Evolutionary conservation across 1,284 basidiomycete species (phyloP).

Genomic region (Macrocybe sp.): DNA sequence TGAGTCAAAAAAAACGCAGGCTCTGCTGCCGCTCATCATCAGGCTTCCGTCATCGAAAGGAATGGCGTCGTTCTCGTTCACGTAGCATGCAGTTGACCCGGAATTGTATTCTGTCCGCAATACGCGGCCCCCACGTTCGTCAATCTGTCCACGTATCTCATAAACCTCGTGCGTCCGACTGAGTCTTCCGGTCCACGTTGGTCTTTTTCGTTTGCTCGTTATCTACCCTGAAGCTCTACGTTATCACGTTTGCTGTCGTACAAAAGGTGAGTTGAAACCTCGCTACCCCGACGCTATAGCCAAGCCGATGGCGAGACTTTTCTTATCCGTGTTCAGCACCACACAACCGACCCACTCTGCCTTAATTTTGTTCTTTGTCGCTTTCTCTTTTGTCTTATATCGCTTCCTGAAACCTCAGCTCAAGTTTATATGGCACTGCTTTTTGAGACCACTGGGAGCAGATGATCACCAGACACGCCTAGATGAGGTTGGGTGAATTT

Average conservation of each 20-base stretch:
- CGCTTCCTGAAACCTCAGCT: slow-evolving; percentile 31
- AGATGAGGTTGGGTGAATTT: slow-evolving; percentile 26
- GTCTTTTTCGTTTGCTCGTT: neutral
- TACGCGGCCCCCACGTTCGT: slow-evolving; percentile 13
- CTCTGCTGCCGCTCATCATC: too few relatives aligned
- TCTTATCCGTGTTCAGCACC: slow-evolving; percentile 1
- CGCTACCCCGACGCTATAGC: too few relatives aligned
- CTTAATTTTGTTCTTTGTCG: slow-evolving; percentile 5
- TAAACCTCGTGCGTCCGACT: slow-evolving; percentile 7
- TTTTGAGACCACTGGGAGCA: slow-evolving; percentile 34
- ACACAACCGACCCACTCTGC: slow-evolving; percentile 6
- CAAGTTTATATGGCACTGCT: slow-evolving; percentile 45
- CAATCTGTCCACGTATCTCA: neutral
- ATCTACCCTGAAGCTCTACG: too few relatives aligned
- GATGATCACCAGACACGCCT: slow-evolving; percentile 37
- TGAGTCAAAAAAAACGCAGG: too few relatives aligned
- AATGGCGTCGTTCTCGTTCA: slow-evolving; percentile 3
- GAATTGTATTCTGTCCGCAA: slow-evolving; percentile 1
- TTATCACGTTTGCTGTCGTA: too few relatives aligned
- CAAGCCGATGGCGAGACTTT: too few relatives aligned
- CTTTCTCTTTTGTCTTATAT: slow-evolving; percentile 17
- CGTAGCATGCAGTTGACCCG: too few relatives aligned
- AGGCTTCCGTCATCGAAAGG: too few relatives aligned
- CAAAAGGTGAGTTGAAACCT: too few relatives aligned
- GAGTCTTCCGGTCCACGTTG: slow-evolving; percentile 1